Conservation (phyloP, 2,329 filamentous ascomycete genomes). For the Emmonsia crescens region DNA sequence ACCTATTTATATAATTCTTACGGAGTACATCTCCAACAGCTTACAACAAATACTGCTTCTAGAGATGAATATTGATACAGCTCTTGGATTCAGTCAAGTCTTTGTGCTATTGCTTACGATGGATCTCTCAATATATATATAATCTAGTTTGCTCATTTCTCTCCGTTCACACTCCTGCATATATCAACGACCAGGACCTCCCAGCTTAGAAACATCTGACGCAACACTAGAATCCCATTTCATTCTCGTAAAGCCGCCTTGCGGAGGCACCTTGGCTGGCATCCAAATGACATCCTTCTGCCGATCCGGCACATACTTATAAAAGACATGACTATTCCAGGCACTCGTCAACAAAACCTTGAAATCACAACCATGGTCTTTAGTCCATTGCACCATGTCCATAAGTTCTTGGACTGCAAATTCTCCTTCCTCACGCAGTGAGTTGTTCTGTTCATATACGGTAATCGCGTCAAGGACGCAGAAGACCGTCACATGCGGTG, state of each 20-base stretch:
- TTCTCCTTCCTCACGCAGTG: not conserved
- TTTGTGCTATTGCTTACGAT: not conserved
- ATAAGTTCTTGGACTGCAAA: constrained; percentile 1
- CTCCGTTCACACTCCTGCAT: not conserved
- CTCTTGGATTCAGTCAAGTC: not conserved
- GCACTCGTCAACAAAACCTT: constrained; percentile 3
- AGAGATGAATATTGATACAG: not conserved
- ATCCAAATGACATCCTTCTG: constrained; percentile 1
- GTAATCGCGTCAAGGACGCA: constrained; percentile 1
- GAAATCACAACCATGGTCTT: constrained; percentile 1
- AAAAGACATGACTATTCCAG: constrained; percentile 2
- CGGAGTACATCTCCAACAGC: not conserved
- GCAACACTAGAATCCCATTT: constrained; percentile 2
- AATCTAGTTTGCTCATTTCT: not conserved
- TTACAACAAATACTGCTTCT: not conserved
- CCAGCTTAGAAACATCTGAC: not conserved
- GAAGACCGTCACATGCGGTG: not conserved
- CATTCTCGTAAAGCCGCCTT: constrained; percentile 1
- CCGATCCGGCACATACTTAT: not conserved
- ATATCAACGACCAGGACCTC: not conserved
- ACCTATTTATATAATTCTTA: too few species aligned
- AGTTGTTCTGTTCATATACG: not conserved
- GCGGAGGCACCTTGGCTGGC: not conserved
- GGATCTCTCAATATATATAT: not conserved
- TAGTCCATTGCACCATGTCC: constrained; percentile 1